These are phyloP conservation scores for Agrocybe pediades DNA, from an alignment of 768 basidiomycete species.

Conservation along the genomic window DNA sequence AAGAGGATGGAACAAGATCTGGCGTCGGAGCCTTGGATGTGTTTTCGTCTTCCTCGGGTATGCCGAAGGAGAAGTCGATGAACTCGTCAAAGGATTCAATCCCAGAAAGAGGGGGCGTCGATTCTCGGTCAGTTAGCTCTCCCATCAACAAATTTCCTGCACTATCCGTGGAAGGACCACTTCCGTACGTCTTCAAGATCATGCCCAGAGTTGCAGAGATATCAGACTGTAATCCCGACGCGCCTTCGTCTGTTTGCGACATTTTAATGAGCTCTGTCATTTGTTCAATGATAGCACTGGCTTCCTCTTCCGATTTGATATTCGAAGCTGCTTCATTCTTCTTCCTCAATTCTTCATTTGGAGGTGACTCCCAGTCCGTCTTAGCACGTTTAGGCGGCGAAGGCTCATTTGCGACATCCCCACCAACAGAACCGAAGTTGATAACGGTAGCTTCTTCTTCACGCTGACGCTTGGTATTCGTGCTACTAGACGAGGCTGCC, in stretches of 20 bases:
- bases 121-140: conserved; percentile 22
- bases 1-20: conserved; percentile 68
- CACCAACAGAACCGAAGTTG: conserved; percentile 23
- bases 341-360: conserved; percentile 49
- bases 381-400: conserved; percentile 75
- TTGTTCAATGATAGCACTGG: conserved; percentile 59
- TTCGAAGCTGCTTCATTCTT: conserved; percentile 44
- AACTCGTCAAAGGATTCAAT: conserved; percentile 59
- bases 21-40: conserved; percentile 73
- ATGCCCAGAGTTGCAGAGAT: conserved; percentile 64
- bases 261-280: conserved; percentile 65
- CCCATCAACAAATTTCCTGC: conserved; percentile 34
- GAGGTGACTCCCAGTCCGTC: conserved; percentile 69
- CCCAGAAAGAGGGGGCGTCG: conserved; percentile 30
- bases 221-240: conserved; percentile 45
- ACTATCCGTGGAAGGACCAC: conserved; percentile 36
- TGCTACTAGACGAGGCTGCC: conserved; percentile 23
- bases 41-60: conserved; percentile 58
- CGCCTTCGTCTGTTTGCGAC: conserved; percentile 42
- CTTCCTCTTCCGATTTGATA: conserved; percentile 70
- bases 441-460: conserved; percentile 49
- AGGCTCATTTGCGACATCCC: conserved; percentile 43
- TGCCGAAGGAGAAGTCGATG: conserved; percentile 69
- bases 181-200: conserved; percentile 58
- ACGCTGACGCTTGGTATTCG: conserved; percentile 46